A percentile compares a stretch with the other conserved stretches of the same genome.
These are phyloP conservation scores for Rugonectria rugulosa DNA, from an alignment of 2,329 filamentous ascomycete species.

Conservation along the genomic window DNA sequence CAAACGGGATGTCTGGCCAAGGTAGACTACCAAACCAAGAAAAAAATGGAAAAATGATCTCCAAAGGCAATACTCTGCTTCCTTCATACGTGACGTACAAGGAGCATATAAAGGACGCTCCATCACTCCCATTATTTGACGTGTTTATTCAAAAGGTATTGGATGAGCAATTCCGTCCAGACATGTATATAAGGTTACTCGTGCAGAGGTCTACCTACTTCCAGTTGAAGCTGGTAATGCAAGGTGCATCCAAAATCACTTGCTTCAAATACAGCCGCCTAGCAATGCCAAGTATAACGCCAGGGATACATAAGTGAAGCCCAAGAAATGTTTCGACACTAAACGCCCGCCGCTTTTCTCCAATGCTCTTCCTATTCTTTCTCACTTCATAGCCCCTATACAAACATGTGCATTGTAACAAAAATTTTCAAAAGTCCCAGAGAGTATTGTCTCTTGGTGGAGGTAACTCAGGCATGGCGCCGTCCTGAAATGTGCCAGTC, in stretches of 20 bases:
- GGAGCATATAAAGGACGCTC: too few species aligned
- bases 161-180: too few species aligned
- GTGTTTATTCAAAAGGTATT: background rate
- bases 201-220: too few species aligned
- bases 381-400: background rate
- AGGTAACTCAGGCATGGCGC: slow-evolving; percentile 77
- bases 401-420: background rate
- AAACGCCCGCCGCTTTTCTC: slow-evolving; percentile 18
- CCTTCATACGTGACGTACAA: background rate
- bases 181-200: too few species aligned
- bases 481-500: slow-evolving; percentile 73
- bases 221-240: background rate
- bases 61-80: slow-evolving; percentile 6
- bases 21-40: slow-evolving; percentile 28
- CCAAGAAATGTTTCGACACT: slow-evolving; percentile 14
- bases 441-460: slow-evolving; percentile 78
- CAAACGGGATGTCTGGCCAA: slow-evolving; percentile 19
- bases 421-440: slow-evolving; percentile 70
- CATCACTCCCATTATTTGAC: too few species aligned
- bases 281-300: slow-evolving; percentile 23
- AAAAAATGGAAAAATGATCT: slow-evolving; percentile 18
- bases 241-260: background rate
- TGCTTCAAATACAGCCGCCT: background rate
- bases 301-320: slow-evolving; percentile 25
- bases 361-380: background rate